Evolutionary conservation across 2,329 filamentous ascomycete species (phyloP).

Genomic region (Tolypocladium guangdongense): DNA sequence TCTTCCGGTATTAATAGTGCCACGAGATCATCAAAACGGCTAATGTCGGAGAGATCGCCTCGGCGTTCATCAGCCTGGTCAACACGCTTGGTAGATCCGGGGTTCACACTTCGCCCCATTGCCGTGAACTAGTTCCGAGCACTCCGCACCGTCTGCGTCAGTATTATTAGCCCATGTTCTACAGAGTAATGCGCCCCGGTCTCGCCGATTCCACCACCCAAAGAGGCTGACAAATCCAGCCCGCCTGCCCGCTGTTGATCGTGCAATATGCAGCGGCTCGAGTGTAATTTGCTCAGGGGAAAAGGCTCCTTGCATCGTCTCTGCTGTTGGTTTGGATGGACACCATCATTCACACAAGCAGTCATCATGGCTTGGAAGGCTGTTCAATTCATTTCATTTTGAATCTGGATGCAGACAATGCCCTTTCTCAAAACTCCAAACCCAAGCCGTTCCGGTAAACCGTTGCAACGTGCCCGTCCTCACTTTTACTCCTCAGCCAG

Average conservation of each 20-base stretch:
- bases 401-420: constrained; percentile 20
- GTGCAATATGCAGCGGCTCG: too few relatives aligned
- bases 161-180: neutral
- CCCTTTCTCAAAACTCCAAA: constrained; percentile 27
- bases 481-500: constrained; percentile 36
- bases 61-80: too few relatives aligned
- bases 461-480: constrained; percentile 1
- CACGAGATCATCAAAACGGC: neutral
- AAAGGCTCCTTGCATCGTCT: neutral
- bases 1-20: neutral
- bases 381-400: constrained; percentile 22
- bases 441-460: constrained; percentile 15
- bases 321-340: neutral
- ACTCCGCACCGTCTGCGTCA: neutral
- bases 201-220: too few relatives aligned
- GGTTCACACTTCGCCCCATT: neutral
- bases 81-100: neutral
- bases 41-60: too few relatives aligned
- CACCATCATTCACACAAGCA: neutral
- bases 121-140: neutral
- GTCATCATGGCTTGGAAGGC: neutral
- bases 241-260: neutral
- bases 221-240: neutral
- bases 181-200: too few relatives aligned
- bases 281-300: neutral